These are phyloP conservation scores for Torrubiella hemipterigena DNA, from an alignment of 2,329 filamentous ascomycete genomes.

Conservation along the genomic window DNA sequence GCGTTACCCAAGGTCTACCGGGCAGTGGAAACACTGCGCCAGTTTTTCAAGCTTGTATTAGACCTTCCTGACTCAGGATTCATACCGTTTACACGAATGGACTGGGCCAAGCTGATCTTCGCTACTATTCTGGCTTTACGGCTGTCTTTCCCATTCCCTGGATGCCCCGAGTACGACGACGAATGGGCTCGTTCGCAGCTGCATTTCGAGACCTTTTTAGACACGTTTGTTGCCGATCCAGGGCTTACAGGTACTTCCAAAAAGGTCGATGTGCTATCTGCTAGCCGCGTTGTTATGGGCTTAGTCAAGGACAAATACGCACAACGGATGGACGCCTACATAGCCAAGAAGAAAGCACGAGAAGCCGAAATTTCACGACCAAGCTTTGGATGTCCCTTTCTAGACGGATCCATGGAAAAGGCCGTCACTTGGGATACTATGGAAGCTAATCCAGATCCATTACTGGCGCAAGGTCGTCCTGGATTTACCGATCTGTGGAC, in stretches of 20 bases:
- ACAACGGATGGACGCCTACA: too few relatives aligned
- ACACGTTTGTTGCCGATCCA: constrained; percentile 3
- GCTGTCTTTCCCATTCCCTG: constrained; percentile 30
- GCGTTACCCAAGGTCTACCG: constrained; percentile 14
- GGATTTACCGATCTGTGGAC: too few relatives aligned
- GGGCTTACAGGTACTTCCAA: neutral
- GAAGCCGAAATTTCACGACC: too few relatives aligned
- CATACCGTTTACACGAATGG: constrained; percentile 24
- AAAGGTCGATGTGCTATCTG: neutral
- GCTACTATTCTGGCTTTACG: constrained; percentile 30
- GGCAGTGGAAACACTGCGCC: constrained; percentile 13
- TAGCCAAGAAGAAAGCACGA: constrained; percentile 18
- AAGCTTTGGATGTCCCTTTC: too few relatives aligned
- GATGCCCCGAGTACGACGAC: constrained; percentile 23
- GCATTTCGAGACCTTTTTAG: constrained; percentile 25
- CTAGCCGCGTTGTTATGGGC: neutral
- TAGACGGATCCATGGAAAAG: too few relatives aligned
- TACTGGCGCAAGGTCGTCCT: too few relatives aligned
- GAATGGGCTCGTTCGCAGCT: constrained; percentile 25
- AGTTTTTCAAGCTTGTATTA: constrained; percentile 20
- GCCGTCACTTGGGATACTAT: too few relatives aligned
- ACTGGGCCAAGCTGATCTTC: constrained; percentile 30
- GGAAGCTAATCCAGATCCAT: too few relatives aligned
- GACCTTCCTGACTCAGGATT: constrained; percentile 18
- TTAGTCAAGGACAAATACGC: neutral